Base-by-base conservation (phyloP, 768 basidiomycete species). In the Phylloporus sp. region DNA sequence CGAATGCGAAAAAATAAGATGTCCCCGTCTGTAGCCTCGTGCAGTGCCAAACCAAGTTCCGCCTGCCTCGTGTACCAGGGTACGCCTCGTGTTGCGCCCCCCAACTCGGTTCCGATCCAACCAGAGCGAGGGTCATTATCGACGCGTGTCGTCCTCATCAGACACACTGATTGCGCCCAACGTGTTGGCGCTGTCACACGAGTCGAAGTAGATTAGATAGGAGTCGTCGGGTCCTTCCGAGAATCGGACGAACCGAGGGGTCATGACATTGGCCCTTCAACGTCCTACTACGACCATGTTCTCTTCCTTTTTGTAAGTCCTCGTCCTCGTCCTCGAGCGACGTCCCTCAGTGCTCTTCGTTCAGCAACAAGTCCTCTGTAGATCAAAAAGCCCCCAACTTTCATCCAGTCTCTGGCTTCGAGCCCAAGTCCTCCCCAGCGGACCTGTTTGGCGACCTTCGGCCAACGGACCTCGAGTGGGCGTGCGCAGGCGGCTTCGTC, bases 301-400 rank as follows among this genome's bases (percentile, higher is more conserved):
- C 71, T 79, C 84, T 48, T 79, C 83, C 48, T 81, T 88, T 59
- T 86, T 85, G 87, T 89, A 64, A 80, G 87, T 81, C n/a, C n/a
- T n/a, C n/a, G n/a, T n/a, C n/a, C n/a, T n/a, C n/a, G 28, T 18
- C 6, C 13, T 39, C 24, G 9, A 41, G 6, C 31, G 22, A 6
- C 42, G 6, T 9, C 10, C 46, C 28, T 8, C 38, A 48, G 27
- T 33, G 26, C 20, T 5, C 44, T n/a, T n/a, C 11, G 11, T 27
- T 22, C 59, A 82, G 79, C 58, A 80, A 80, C 37, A 59, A 75
- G 22, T 61, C 81, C 47, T 71, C 82, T 42, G 72, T 70, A 54
- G 82, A 87, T 60, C 76, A 82, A 21, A 74, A 68, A 29, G 84
- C 87, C 2, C 83, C 81, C 38, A 97, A 88, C 60, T 81, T 97